Evolutionary conservation across 2,329 filamentous ascomycete species (phyloP).

Genomic region (Trichocomaceae sp.): DNA sequence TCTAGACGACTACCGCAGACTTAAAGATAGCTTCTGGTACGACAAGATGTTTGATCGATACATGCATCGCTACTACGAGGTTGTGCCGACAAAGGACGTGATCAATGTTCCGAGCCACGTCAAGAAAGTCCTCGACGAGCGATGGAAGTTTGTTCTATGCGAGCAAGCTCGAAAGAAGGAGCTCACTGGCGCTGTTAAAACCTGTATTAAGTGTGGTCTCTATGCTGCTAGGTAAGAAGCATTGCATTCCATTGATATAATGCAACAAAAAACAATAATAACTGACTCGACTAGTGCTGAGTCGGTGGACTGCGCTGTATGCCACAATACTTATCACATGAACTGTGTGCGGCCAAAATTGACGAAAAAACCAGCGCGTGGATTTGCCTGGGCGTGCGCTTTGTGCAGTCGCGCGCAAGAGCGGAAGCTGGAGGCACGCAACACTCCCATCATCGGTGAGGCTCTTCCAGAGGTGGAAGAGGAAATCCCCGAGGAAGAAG

Average conservation of each 20-base stretch:
- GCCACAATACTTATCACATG: slow-evolving; percentile 95
- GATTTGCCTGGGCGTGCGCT: slow-evolving; percentile 96
- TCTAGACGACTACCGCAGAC: slow-evolving; percentile 76
- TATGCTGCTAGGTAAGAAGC: slow-evolving; percentile 81
- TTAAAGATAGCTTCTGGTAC: slow-evolving; percentile 87
- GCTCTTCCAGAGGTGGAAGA: slow-evolving; percentile 53
- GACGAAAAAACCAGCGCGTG: slow-evolving; percentile 90
- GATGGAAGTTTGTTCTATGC: slow-evolving; percentile 93
- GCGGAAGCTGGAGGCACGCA: slow-evolving; percentile 79
- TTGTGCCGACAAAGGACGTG: slow-evolving; percentile 83
- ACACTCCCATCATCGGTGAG: slow-evolving; percentile 66
- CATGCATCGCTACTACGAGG: slow-evolving; percentile 95
- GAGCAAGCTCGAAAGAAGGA: slow-evolving; percentile 93
- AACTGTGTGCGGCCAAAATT: slow-evolving; percentile 88
- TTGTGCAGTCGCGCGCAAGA: slow-evolving; percentile 95
- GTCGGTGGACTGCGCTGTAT: slow-evolving; percentile 95
- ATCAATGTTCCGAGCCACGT: slow-evolving; percentile 95
- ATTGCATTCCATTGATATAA: not conserved
- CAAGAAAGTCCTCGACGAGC: slow-evolving; percentile 90
- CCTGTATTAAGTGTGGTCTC: slow-evolving; percentile 82
- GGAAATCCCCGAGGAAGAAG: slow-evolving; percentile 57
- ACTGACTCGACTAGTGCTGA: slow-evolving; percentile 57
- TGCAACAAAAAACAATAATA: not conserved
- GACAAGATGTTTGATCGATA: slow-evolving; percentile 97
- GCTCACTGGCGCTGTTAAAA: slow-evolving; percentile 89